A percentile compares a stretch with the other conserved stretches of the same genome.
Conservation (phyloP, 345 rosid genomes). For the Rhizophora apiculata region DNA sequence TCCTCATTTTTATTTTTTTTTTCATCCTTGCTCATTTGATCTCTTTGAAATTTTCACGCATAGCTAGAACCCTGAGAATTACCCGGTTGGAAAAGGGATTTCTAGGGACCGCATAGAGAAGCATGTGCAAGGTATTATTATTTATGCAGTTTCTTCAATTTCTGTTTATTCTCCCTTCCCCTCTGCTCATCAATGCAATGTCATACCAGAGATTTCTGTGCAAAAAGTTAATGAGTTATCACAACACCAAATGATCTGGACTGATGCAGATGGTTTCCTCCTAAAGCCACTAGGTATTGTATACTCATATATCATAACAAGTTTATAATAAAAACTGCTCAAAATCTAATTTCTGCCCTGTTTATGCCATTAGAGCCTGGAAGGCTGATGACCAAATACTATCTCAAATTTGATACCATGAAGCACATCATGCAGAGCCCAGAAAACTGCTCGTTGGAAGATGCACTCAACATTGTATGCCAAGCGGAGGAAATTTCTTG, state of each 20-base stretch:
- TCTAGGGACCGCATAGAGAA: conserved; percentile 73
- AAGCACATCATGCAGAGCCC: conserved; percentile 77
- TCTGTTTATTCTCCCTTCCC: conserved; percentile 7
- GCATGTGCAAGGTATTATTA: conserved; percentile 71
- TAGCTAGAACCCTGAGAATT: conserved; percentile 81
- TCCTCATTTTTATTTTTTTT: too few relatives aligned
- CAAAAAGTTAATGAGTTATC: conserved; percentile 77
- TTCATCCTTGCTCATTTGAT: background rate
- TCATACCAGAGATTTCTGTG: conserved; percentile 63
- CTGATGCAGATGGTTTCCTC: conserved; percentile 79
- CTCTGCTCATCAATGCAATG: conserved; percentile 21
- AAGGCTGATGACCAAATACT: conserved; percentile 94
- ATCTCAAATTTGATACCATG: conserved; percentile 86
- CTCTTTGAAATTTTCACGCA: conserved; percentile 12
- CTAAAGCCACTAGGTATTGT: conserved; percentile 80
- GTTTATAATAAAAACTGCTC: conserved; percentile 9
- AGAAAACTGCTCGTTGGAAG: conserved; percentile 67
- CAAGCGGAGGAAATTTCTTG: conserved; percentile 92
- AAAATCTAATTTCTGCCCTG: conserved; percentile 12
- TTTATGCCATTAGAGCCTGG: conserved; percentile 64
- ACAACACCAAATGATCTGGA: conserved; percentile 83
- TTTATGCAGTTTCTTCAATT: conserved; percentile 7
- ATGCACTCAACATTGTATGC: conserved; percentile 67
- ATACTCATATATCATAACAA: conserved; percentile 15
- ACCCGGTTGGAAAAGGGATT: conserved; percentile 72